A percentile compares a stretch with the other conserved stretches of the same genome.
Evolutionary conservation across 1,284 basidiomycete genomes (phyloP).

Genomic region (Heliocybe sulcata): DNA sequence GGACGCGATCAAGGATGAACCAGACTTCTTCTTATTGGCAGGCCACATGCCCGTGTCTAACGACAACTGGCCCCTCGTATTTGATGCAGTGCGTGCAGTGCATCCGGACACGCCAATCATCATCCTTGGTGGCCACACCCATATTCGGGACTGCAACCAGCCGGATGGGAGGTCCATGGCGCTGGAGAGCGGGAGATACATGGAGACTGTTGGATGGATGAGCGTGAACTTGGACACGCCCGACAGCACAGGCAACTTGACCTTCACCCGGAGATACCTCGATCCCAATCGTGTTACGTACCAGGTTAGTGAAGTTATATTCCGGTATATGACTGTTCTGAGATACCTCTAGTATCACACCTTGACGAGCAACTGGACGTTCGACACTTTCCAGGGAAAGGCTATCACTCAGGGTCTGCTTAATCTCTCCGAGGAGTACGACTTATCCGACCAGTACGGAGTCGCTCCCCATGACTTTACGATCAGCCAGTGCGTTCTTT

Average conservation of each 20-base stretch:
- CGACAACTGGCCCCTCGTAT: constrained; percentile 67
- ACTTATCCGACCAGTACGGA: constrained; percentile 52
- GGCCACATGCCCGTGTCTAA: constrained; percentile 68
- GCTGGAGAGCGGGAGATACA: constrained; percentile 78
- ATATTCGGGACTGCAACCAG: constrained; percentile 74
- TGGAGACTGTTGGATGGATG: constrained; percentile 79
- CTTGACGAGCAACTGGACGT: constrained; percentile 30
- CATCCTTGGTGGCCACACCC: constrained; percentile 76
- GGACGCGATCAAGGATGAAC: constrained; percentile 73
- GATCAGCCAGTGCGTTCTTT: constrained; percentile 39
- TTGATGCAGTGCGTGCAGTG: constrained; percentile 63
- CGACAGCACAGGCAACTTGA: constrained; percentile 39
- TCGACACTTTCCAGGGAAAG: constrained; percentile 49
- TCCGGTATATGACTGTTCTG: not conserved
- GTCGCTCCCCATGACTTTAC: constrained; percentile 71
- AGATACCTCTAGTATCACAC: constrained; percentile 46
- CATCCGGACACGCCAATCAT: constrained; percentile 73
- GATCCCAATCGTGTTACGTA: constrained; percentile 72
- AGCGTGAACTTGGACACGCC: constrained; percentile 38
- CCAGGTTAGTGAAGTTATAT: constrained; percentile 30
- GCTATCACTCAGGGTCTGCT: constrained; percentile 49
- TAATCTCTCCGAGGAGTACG: constrained; percentile 42
- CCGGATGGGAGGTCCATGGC: constrained; percentile 60
- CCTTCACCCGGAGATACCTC: constrained; percentile 63
- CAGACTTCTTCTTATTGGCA: constrained; percentile 73